These are phyloP conservation scores for Dactylellina parvicollis DNA, from an alignment of 2,329 filamentous ascomycete species.

Conservation along the genomic window DNA sequence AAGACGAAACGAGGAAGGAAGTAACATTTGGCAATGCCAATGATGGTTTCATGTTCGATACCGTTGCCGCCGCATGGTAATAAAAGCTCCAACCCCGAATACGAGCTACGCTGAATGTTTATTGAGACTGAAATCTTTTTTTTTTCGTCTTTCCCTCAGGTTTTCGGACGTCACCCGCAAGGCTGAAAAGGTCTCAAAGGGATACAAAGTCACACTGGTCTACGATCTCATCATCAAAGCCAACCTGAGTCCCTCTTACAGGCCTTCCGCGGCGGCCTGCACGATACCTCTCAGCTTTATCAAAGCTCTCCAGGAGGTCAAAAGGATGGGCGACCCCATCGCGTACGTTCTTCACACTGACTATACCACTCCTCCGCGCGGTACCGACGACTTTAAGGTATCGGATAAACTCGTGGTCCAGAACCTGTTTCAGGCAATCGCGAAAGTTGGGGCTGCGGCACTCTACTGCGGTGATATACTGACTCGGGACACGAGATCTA, in stretches of 20 bases:
- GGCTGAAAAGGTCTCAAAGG: not conserved
- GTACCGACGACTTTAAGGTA: too few relatives aligned
- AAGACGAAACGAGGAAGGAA: not conserved
- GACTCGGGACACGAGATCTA: not conserved
- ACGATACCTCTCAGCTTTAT: not conserved
- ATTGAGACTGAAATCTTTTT: not conserved
- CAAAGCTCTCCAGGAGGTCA: slow-evolving; percentile 7
- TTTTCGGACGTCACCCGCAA: slow-evolving; percentile 1
- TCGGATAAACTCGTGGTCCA: not conserved
- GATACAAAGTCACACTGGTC: slow-evolving; percentile 18
- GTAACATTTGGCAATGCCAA: not conserved
- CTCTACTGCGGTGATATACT: slow-evolving; percentile 15
- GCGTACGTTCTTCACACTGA: slow-evolving; percentile 2
- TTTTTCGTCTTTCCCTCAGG: too few relatives aligned
- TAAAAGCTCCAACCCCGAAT: not conserved
- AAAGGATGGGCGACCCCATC: not conserved
- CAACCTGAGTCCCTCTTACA: not conserved
- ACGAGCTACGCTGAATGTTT: not conserved
- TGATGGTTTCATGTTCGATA: not conserved
- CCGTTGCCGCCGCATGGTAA: slow-evolving; percentile 26
- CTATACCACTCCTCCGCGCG: too few relatives aligned
- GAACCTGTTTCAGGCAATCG: slow-evolving; percentile 8
- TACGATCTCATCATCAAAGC: not conserved
- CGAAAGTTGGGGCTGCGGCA: slow-evolving; percentile 1
- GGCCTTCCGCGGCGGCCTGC: not conserved